phyloP scores from a whole-genome alignment of 129 eudicot genomes.

The Tagetes erecta region DNA sequence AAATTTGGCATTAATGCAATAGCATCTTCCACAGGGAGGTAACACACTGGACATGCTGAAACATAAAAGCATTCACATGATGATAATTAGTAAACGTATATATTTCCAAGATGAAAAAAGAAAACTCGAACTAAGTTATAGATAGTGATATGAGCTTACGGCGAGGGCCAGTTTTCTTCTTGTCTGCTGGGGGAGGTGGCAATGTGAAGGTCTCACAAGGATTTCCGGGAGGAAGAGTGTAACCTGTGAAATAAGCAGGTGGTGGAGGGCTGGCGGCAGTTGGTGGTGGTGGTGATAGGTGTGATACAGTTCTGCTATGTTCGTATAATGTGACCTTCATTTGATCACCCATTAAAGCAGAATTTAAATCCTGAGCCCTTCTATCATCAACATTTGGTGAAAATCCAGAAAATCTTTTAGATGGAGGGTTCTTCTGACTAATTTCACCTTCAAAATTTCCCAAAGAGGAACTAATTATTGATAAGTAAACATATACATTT shows the following conservation, averaged over 20 bases:
- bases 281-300: constrained; percentile 22
- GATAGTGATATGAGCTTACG: constrained; percentile 23
- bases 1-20: constrained; percentile 64
- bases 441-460: constrained; percentile 67
- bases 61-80: constrained; percentile 3
- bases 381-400: constrained; percentile 34
- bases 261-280: constrained; percentile 35
- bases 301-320: constrained; percentile 18
- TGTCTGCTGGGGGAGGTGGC: constrained; percentile 92
- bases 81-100: neutral
- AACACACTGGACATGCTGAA: constrained; percentile 86
- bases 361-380: constrained; percentile 16
- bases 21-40: constrained; percentile 67
- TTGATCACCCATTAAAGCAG: constrained; percentile 25
- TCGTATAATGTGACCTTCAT: constrained; percentile 22
- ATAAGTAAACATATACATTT: constrained; percentile 19
- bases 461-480: constrained; percentile 30
- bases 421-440: constrained; percentile 35
- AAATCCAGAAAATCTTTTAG: constrained; percentile 25
- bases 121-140: neutral
- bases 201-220: constrained; percentile 71
- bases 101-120: constrained; percentile 23
- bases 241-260: constrained; percentile 57
- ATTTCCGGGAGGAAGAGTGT: constrained; percentile 81
- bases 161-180: constrained; percentile 77